These are phyloP conservation scores for Geosiphon pyriformis DNA, from an alignment of 192 early-diverging fungal species.

Conservation along the genomic window DNA sequence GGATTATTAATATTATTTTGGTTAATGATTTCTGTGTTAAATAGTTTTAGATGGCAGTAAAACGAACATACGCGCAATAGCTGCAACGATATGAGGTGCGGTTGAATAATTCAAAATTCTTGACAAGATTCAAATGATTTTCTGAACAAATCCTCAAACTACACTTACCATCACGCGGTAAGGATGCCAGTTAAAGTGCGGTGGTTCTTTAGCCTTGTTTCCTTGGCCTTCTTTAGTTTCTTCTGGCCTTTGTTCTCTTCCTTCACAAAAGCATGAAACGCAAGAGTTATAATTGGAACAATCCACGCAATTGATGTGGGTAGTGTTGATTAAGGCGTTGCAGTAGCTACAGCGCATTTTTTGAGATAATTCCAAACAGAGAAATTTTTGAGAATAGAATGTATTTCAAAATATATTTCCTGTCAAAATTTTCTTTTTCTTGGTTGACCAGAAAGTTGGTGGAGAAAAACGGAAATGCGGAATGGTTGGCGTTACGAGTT, in stretches of 20 bases:
- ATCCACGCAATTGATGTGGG: conserved; percentile 80
- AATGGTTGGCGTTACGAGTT: too few relatives aligned
- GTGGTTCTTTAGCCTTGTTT: too few relatives aligned
- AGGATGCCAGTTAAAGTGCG: conserved; percentile 77
- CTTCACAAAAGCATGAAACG: conserved; percentile 86
- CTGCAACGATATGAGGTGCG: too few relatives aligned
- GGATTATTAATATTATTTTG: background rate
- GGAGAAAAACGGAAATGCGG: too few relatives aligned
- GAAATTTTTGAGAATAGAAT: too few relatives aligned
- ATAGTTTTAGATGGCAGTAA: background rate
- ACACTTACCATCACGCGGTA: conserved; percentile 80
- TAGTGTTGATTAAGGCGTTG: conserved; percentile 80
- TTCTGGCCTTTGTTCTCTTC: conserved; percentile 78
- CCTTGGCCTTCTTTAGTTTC: too few relatives aligned
- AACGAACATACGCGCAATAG: too few relatives aligned
- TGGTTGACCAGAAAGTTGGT: too few relatives aligned
- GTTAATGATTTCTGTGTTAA: background rate
- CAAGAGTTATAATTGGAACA: conserved; percentile 92
- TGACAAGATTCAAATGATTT: background rate
- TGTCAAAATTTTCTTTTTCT: too few relatives aligned
- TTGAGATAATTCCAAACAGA: too few relatives aligned
- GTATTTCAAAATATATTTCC: too few relatives aligned
- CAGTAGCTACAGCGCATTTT: conserved; percentile 93
- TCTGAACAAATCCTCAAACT: background rate
- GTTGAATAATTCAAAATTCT: background rate